Base-by-base conservation (phyloP, 495 filamentous ascomycete genomes). In the Aspergillus olivimuriae region DNA sequence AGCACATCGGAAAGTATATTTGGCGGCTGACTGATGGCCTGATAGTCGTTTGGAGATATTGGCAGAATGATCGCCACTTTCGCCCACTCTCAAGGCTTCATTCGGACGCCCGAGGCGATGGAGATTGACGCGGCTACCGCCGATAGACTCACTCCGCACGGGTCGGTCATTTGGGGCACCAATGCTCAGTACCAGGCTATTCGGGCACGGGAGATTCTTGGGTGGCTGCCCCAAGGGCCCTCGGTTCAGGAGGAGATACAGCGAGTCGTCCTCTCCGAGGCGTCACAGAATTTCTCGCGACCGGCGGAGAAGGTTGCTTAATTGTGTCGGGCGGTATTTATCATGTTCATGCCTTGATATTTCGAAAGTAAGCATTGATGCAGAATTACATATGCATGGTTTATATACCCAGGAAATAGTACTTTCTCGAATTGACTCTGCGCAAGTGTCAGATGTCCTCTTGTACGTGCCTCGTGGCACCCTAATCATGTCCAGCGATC, bases 21-120 rank as follows among this genome's bases (percentile, higher is more conserved):
- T 39, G 28, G 7, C 15, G n/a, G n/a, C n/a, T n/a, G n/a, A n/a
- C n/a, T n/a, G 12, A 22, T 38, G 35, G 1, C 9, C 23, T 2
- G 11, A n/a, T 37, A 55, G 51, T 24, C 36, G 16, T 87, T 80
- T 78, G 73, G 72, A 23, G 69, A 81, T 7, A 52, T 84, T 12
- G 60, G 77, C 11, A 65, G 60, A 43, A 50, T 56, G 37, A 60
- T 87, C 41, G 78, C 73, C 1, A 58, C 66, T 24, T 70, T 70
- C 53, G 76, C 76, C 4, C 58, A 72, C 22, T 68, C 69, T 43
- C 70, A 75, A 53, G 76, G 78, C 0, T 72, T 76, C n/a, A 65
- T 83, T 16, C 65, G 75, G 33, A 64, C 63, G 14, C 60, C 71
- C 1, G 64, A 70, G 11, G 9, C 32, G 31, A 64, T 78, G 11